phyloP scores from a whole-genome alignment of 257 asterid species.

The Solanum dulcamara region DNA sequence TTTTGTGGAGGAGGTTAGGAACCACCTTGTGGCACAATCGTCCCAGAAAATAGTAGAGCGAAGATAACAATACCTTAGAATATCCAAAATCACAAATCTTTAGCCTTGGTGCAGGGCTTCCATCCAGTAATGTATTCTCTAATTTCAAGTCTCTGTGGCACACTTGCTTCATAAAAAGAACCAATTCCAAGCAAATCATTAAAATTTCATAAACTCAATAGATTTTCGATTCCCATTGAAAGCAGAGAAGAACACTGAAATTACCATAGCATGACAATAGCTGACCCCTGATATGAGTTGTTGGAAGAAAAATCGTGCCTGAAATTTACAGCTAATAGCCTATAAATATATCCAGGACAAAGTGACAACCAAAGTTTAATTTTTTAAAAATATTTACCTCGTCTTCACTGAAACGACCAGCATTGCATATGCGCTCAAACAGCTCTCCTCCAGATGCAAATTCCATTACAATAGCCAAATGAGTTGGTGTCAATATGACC shows the following conservation, averaged over 20 bases:
- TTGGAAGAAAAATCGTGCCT: slow-evolving; percentile 98
- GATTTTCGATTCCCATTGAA: background rate
- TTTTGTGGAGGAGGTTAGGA: background rate
- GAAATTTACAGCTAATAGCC: background rate
- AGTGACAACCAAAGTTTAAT: background rate
- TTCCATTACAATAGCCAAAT: slow-evolving; percentile 98
- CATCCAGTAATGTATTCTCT: slow-evolving; percentile 91
- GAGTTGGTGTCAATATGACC: slow-evolving; percentile 92
- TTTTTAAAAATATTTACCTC: slow-evolving; percentile 38
- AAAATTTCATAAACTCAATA: background rate
- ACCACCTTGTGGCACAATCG: background rate
- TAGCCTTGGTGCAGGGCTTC: slow-evolving; percentile 89
- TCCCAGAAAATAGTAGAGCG: background rate
- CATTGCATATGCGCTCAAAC: slow-evolving; percentile 92
- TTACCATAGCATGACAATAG: slow-evolving; percentile 95
- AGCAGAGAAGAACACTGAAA: background rate
- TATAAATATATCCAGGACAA: slow-evolving; percentile 1
- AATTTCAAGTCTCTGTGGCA: slow-evolving; percentile 95
- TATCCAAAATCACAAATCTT: slow-evolving; percentile 97
- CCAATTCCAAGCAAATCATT: background rate
- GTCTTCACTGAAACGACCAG: slow-evolving; percentile 96
- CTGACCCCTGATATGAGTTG: slow-evolving; percentile 99
- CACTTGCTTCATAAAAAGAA: slow-evolving; percentile 55
- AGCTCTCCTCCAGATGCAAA: slow-evolving; percentile 98
- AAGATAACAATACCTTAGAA: slow-evolving; percentile 59